These are phyloP conservation scores for Mycena citricolor DNA, from an alignment of 1,284 basidiomycete genomes.

Conservation along the genomic window DNA sequence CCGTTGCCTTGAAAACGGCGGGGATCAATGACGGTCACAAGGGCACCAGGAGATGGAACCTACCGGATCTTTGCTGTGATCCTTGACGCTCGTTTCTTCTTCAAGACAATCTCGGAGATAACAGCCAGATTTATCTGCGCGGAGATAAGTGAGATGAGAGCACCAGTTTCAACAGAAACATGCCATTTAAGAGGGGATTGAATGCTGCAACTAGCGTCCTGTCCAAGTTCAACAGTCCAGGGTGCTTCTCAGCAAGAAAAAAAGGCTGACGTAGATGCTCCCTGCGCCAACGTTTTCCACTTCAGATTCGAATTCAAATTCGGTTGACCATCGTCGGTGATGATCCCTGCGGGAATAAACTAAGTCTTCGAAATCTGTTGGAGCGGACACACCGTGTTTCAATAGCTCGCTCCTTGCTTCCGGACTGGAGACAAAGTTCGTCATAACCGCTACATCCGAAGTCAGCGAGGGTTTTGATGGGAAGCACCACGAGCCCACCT, in stretches of 20 bases:
- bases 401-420: slow-evolving; percentile 1
- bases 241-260: background rate
- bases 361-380: background rate
- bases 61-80: slow-evolving; percentile 14
- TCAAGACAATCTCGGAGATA: slow-evolving; percentile 10
- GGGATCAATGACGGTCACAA: background rate
- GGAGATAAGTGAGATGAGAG: background rate
- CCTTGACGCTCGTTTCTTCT: slow-evolving; percentile 3
- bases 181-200: slow-evolving; percentile 15
- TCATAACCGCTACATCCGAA: background rate
- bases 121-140: slow-evolving; percentile 12
- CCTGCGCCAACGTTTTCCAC: slow-evolving; percentile 17
- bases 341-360: slow-evolving; percentile 5
- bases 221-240: background rate
- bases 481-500: background rate
- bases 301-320: slow-evolving; percentile 1
- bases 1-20: too few relatives aligned
- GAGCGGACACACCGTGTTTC: background rate
- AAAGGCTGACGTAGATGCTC: slow-evolving; percentile 18
- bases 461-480: background rate
- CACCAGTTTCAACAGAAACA: background rate
- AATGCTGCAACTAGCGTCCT: slow-evolving; percentile 16
- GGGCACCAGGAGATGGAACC: background rate
- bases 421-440: slow-evolving; percentile 10
- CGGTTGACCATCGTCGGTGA: slow-evolving; percentile 14